Base-by-base conservation (phyloP, 2,329 filamentous ascomycete genomes). In the Aureobasidium sp. region DNA sequence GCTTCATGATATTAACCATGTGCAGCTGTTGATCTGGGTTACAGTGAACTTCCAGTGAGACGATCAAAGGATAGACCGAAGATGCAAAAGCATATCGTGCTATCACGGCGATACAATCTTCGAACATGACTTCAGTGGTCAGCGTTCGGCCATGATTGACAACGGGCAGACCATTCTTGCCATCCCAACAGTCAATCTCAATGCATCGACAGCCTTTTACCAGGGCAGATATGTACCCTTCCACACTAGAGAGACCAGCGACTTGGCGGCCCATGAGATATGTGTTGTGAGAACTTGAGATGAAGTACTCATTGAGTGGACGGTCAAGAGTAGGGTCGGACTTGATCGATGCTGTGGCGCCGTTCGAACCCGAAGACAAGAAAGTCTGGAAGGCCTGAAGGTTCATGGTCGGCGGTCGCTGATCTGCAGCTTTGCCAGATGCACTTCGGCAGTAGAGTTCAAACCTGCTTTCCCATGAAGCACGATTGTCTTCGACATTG, bases 151-250 rank as follows among this genome's bases (percentile, higher is more conserved):
- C 93, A 63, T 98, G 93, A 57, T 88, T 90, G 27, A 98, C 93
- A 50, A 90, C 82, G 1, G 93, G 93, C 62, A 88, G 81, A 34
- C 88, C 89, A 65, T 95, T 86, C 49, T 81, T 79, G 14, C 93
- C 93, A 69, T 98, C 90, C 93, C 93, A 98, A 70, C 91, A 97
- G 70, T 98, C 93, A 49, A 98, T 89, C 71, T 98, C 93, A 40
- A 98, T 85, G 68, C 93, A 97, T 45, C 93, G 86, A 67, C 93
- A 98, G 7, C 90, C 90, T 56, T 88, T 85, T 58, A 88, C 84
- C 6, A 98, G 78, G 3, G 90, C 88, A 7, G 84, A 83, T 61
- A 97, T 94, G 71, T 98, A 98, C 38, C 90, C 90, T 68, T 98
- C 93, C 2, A 94, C 87, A 64, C 90, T 97, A 2, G 93, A 96